phyloP scores from a whole-genome alignment of 371 early-diverging fungal genomes.

The Basidiobolus meristosporus region DNA sequence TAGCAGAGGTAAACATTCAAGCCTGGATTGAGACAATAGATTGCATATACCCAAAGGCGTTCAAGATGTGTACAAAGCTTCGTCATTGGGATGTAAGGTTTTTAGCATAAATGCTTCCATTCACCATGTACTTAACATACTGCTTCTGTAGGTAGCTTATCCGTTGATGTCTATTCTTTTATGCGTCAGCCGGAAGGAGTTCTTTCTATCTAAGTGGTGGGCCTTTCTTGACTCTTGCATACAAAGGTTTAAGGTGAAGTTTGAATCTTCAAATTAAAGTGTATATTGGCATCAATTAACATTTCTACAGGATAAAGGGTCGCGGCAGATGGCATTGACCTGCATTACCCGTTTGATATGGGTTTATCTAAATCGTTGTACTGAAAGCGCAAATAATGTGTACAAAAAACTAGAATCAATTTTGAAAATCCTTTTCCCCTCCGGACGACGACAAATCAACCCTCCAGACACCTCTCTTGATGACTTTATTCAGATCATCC shows the following conservation, averaged over 20 bases:
- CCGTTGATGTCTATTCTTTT: conserved; percentile 75
- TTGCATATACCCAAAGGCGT: conserved; percentile 70
- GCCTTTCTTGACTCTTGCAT: conserved; percentile 54
- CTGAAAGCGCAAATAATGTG: conserved; percentile 35
- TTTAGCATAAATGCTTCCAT: neutral
- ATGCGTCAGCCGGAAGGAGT: conserved; percentile 75
- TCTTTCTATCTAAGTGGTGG: conserved; percentile 65
- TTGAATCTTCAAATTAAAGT: neutral
- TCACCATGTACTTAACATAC: neutral
- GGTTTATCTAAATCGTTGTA: conserved; percentile 82
- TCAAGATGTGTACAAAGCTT: conserved; percentile 71
- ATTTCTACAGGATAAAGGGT: conserved; percentile 35
- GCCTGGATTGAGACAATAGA: conserved; percentile 85
- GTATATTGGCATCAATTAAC: conserved; percentile 1
- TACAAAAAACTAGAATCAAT: conserved; percentile 22
- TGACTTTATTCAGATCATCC: conserved; percentile 60
- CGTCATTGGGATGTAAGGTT: conserved; percentile 33
- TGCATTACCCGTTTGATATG: conserved; percentile 73
- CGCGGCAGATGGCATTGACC: conserved; percentile 46
- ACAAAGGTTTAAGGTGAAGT: conserved; percentile 50
- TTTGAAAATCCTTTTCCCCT: conserved; percentile 20
- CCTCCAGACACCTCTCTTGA: conserved; percentile 54
- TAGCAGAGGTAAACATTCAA: conserved; percentile 88
- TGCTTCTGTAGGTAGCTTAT: conserved; percentile 38
- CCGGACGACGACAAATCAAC: conserved; percentile 37